Evolutionary conservation across 495 filamentous ascomycete genomes (phyloP).

Genomic region (Hypoxylon perforatum): DNA sequence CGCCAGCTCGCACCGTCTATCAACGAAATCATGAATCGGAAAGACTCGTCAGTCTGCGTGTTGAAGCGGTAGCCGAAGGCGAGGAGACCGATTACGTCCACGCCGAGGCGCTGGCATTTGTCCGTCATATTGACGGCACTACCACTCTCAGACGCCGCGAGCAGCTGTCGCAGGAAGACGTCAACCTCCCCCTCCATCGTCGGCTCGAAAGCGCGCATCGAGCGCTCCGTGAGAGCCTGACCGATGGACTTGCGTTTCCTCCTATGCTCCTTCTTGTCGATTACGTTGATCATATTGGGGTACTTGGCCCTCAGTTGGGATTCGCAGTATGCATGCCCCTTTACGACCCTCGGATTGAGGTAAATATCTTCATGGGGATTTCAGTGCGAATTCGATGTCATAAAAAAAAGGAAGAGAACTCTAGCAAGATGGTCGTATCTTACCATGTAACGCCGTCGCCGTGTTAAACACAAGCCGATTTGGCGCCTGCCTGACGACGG

Average conservation of each 20-base stretch:
- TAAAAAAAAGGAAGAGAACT: too few species aligned
- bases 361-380: too few species aligned
- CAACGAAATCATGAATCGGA: slow-evolving; percentile 7
- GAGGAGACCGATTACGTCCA: slow-evolving; percentile 36
- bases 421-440: slow-evolving; percentile 7
- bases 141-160: slow-evolving; percentile 41
- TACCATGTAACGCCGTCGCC: slow-evolving; percentile 53
- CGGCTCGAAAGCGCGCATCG: slow-evolving; percentile 38
- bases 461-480: slow-evolving; percentile 61
- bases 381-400: too few species aligned
- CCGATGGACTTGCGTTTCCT: slow-evolving; percentile 26
- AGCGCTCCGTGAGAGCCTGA: slow-evolving; percentile 21
- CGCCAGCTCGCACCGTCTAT: background rate
- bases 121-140: slow-evolving; percentile 27
- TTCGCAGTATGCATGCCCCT: slow-evolving; percentile 34
- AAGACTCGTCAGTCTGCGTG: slow-evolving; percentile 16
- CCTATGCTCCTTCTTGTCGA: slow-evolving; percentile 19
- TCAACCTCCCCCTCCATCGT: slow-evolving; percentile 37
- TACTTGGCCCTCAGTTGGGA: slow-evolving; percentile 3
- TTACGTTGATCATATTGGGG: slow-evolving; percentile 12
- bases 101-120: slow-evolving; percentile 4
- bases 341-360: slow-evolving; percentile 60
- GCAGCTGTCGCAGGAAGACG: slow-evolving; percentile 25
- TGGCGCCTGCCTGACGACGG: slow-evolving; percentile 57
- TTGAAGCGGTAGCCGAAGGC: slow-evolving; percentile 37